Evolutionary conservation across 257 asterid genomes (phyloP), one percentile per base, ranked within the genome.

Genomic region (Eucommia ulmoides): DNA sequence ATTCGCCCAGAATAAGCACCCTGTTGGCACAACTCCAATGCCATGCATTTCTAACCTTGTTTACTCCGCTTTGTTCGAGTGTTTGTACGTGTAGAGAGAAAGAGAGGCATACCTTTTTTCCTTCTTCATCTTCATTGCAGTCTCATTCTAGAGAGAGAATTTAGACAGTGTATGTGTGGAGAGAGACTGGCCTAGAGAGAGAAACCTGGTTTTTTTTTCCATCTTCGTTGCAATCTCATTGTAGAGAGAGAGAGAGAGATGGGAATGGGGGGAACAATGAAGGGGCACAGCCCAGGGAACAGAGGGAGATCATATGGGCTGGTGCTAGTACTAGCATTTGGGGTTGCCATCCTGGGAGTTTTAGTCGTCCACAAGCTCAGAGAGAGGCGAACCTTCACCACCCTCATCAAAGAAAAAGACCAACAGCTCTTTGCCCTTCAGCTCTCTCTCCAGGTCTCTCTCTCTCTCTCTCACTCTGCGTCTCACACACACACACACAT

Each of bases 391-490:
- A 24, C 66, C 61, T 64, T 74, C 73, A 54, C 46, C 60, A 76
- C 62, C 54, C 22, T 79, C 0, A 55, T 80, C 58, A 64, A 69
- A 22, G 71, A 77, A 24, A 85, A 73, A 59, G 71, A 82, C 24
- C 53, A n/a, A 3, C 70, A 75, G 23, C 76, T 81, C 41, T 48
- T 55, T 55, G 51, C 77, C 46, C 82, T 84, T 49, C 77, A 79
- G 33, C 72, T 55, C 19, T 84, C 74, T 47, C 50, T 84, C 65
- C 89, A 79, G 95, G 95, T 76, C 38, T 6, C 44, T 9, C 22
- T 0, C 18, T 7, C 16, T 19, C 38, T 18, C 57, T 17, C 35
- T 54, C 49, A 17, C 6, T n/a, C 5, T 2, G 29, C 26, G 3
- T 23, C 4, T 22, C 8, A 16, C 14, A n/a, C n/a, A n/a, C 38